phyloP scores from a whole-genome alignment of 306 rosid species.

The Casuarina glauca region DNA sequence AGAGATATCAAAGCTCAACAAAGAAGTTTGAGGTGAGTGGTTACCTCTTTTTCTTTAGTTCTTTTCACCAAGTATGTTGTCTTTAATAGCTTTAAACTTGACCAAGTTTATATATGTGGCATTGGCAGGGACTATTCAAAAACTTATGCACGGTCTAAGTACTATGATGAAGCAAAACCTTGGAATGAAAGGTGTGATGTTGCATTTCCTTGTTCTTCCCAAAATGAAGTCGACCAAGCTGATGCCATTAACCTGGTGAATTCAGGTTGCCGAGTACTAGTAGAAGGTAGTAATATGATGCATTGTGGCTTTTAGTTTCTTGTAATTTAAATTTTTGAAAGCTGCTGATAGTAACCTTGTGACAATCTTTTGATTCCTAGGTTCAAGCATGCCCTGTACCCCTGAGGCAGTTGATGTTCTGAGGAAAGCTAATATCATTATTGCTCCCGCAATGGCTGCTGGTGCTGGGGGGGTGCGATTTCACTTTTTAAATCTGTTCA shows the following conservation, averaged over 20 bases:
- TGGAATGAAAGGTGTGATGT: slow-evolving; percentile 94
- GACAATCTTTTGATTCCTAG: slow-evolving; percentile 41
- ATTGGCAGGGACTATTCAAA: slow-evolving; percentile 87
- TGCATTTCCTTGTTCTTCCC: slow-evolving; percentile 96
- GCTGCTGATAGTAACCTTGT: slow-evolving; percentile 24
- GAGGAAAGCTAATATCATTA: slow-evolving; percentile 81
- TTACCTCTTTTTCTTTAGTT: slow-evolving; percentile 16
- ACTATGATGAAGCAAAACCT: slow-evolving; percentile 94
- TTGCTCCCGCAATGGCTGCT: slow-evolving; percentile 99
- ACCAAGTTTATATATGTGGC: slow-evolving; percentile 34
- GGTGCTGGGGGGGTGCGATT: slow-evolving; percentile 98
- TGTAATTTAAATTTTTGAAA: slow-evolving; percentile 5
- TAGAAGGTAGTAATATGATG: slow-evolving; percentile 70
- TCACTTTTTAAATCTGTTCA: slow-evolving; percentile 29
- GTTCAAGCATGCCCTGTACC: slow-evolving; percentile 96
- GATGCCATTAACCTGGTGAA: slow-evolving; percentile 89
- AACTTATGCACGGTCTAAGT: slow-evolving; percentile 95
- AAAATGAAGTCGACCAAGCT: slow-evolving; percentile 89
- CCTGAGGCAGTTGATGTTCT: slow-evolving; percentile 87
- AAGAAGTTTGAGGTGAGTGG: slow-evolving; percentile 80
- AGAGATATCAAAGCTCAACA: slow-evolving; percentile 93
- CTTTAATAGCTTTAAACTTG: slow-evolving; percentile 20
- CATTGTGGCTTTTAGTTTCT: slow-evolving; percentile 14
- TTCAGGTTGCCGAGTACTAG: slow-evolving; percentile 84
- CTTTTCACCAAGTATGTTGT: slow-evolving; percentile 21